Evolutionary conservation across 2,329 filamentous ascomycete genomes (phyloP).

Genomic region (Fusarium fujikuroi): DNA sequence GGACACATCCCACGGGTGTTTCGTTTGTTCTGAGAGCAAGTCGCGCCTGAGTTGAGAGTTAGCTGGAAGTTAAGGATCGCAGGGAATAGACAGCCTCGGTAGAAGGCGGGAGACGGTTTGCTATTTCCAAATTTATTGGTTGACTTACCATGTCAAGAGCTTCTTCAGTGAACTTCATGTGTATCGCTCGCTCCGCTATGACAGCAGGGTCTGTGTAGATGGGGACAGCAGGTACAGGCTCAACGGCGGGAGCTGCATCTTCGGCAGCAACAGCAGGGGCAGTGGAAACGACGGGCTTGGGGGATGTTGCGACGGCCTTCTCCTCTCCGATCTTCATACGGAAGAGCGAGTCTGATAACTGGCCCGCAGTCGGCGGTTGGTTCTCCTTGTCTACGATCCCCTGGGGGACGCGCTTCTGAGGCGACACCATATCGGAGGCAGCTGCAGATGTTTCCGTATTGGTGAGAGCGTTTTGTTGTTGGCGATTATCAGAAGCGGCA

Average conservation of each 20-base stretch:
- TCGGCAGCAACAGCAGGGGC: neutral
- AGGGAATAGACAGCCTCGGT: neutral
- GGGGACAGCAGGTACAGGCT: neutral
- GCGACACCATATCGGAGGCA: slow-evolving; percentile 36
- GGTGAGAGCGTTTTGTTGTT: neutral
- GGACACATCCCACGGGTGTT: slow-evolving; percentile 95
- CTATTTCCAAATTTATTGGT: neutral
- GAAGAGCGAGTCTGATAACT: slow-evolving; percentile 26
- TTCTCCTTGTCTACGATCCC: slow-evolving; percentile 47
- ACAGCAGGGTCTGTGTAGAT: slow-evolving; percentile 45
- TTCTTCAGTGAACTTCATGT: slow-evolving; percentile 78
- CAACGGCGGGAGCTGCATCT: neutral
- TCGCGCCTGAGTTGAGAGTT: slow-evolving; percentile 70
- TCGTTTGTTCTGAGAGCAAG: slow-evolving; percentile 87
- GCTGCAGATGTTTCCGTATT: slow-evolving; percentile 2
- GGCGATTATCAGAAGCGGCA: neutral
- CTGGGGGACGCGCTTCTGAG: neutral
- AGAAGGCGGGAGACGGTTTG: neutral
- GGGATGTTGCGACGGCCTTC: neutral
- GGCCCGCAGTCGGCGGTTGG: slow-evolving; percentile 25
- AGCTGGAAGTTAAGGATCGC: neutral
- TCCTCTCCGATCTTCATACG: slow-evolving; percentile 33
- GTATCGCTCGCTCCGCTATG: slow-evolving; percentile 48
- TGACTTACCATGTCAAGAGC: slow-evolving; percentile 84
- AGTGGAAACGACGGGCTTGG: neutral